phyloP scores from a whole-genome alignment of 768 basidiomycete species.

The Gloeopeniophorella convolvens region DNA sequence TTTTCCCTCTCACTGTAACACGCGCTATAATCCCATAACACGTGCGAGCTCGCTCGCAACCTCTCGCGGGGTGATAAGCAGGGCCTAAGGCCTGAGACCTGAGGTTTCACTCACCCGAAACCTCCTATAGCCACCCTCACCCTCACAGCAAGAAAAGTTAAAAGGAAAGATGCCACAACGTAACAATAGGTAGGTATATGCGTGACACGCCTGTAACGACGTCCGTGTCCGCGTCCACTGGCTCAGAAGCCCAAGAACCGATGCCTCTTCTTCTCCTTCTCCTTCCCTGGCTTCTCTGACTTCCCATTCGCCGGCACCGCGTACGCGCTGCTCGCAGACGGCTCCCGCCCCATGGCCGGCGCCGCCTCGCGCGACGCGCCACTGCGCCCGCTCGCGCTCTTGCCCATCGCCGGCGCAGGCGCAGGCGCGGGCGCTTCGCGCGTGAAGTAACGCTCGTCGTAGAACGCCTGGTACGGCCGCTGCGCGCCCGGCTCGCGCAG shows the following conservation, averaged over 20 bases:
- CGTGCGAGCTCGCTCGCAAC: too few relatives aligned
- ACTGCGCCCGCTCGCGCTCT: slow-evolving; percentile 24
- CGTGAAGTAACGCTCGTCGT: slow-evolving; percentile 73
- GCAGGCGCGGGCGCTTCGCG: slow-evolving; percentile 54
- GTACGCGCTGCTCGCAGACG: slow-evolving; percentile 28
- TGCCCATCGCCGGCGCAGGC: slow-evolving; percentile 29
- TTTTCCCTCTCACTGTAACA: neutral
- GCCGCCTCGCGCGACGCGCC: slow-evolving; percentile 22
- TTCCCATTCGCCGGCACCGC: slow-evolving; percentile 13
- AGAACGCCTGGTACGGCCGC: slow-evolving; percentile 64
- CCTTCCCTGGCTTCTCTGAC: too few relatives aligned
- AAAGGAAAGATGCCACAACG: neutral
- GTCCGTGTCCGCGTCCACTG: neutral
- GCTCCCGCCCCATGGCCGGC: slow-evolving; percentile 44
- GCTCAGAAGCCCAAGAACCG: slow-evolving; percentile 32
- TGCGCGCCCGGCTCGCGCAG: slow-evolving; percentile 42
- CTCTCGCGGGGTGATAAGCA: too few relatives aligned
- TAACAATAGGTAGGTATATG: slow-evolving; percentile 6
- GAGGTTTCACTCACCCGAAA: too few relatives aligned
- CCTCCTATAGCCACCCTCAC: too few relatives aligned
- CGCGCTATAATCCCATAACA: slow-evolving; percentile 1
- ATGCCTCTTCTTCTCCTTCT: slow-evolving; percentile 55
- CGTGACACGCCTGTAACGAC: neutral
- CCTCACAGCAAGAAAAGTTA: neutral
- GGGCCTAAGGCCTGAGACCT: too few relatives aligned